Evolutionary conservation across 805 yeast genomes (phyloP).

Genomic region (Candida golubevii): DNA sequence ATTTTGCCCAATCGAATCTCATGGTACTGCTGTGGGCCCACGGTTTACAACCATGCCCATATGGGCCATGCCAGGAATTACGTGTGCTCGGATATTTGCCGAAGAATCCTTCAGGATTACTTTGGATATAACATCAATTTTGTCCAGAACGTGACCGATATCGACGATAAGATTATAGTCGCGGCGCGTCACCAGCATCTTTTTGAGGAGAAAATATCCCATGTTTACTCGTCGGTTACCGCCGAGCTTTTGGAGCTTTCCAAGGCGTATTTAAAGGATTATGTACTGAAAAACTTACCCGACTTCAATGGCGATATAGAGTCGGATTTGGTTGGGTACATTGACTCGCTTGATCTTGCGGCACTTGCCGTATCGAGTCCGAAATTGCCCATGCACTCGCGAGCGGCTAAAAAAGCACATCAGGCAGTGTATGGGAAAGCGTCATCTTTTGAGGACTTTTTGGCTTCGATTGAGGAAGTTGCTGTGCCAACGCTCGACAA

Average conservation of each 20-base stretch:
- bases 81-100: slow-evolving; percentile 88
- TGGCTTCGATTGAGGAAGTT: slow-evolving; percentile 63
- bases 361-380: slow-evolving; percentile 57
- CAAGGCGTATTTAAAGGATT: slow-evolving; percentile 42
- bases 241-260: slow-evolving; percentile 37
- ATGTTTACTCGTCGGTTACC: slow-evolving; percentile 24
- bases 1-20: slow-evolving; percentile 58
- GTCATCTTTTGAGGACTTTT: slow-evolving; percentile 32
- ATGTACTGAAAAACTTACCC: slow-evolving; percentile 53
- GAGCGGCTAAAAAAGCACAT: slow-evolving; percentile 54
- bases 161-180: slow-evolving; percentile 93
- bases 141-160: slow-evolving; percentile 97
- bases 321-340: slow-evolving; percentile 50
- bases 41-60: slow-evolving; percentile 92
- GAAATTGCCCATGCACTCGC: slow-evolving; percentile 81
- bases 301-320: slow-evolving; percentile 28
- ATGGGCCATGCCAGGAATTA: slow-evolving; percentile 99
- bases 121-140: slow-evolving; percentile 85
- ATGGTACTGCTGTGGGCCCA: slow-evolving; percentile 99
- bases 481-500: slow-evolving; percentile 69
- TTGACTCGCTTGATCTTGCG: slow-evolving; percentile 42
- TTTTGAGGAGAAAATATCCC: slow-evolving; percentile 54
- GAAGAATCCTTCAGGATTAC: slow-evolving; percentile 84
- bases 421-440: slow-evolving; percentile 33
- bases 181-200: slow-evolving; percentile 89